A percentile compares a stretch with the other conserved stretches of the same genome.
phyloP scores from a whole-genome alignment of 2,329 filamentous ascomycete species.

The Microcera coccophila region DNA sequence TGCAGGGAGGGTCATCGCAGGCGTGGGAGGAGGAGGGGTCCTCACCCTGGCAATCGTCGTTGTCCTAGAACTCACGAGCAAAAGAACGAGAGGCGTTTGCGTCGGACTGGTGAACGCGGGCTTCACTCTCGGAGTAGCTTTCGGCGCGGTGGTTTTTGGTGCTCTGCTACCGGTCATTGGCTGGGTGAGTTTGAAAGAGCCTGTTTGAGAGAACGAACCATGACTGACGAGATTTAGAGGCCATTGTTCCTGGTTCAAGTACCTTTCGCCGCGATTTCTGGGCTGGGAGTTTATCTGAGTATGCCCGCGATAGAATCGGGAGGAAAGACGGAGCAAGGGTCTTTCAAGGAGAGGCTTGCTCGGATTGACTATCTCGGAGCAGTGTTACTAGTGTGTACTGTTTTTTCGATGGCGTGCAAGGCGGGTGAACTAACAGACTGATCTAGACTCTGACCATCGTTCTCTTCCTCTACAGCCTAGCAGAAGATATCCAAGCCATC shows the following conservation, averaged over 20 bases:
- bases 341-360: slow-evolving; percentile 52
- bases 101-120: slow-evolving; percentile 71
- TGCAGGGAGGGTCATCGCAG: slow-evolving; percentile 62
- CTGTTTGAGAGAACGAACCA: background rate
- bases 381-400: slow-evolving; percentile 52
- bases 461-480: slow-evolving; percentile 68
- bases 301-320: slow-evolving; percentile 48
- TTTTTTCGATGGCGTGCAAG: too few relatives aligned
- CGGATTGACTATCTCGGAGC: slow-evolving; percentile 74
- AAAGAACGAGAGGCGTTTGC: slow-evolving; percentile 65
- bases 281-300: slow-evolving; percentile 58
- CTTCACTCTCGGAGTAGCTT: slow-evolving; percentile 66
- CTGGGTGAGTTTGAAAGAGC: slow-evolving; percentile 54
- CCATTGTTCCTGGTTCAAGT: slow-evolving; percentile 70
- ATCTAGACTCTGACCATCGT: slow-evolving; percentile 59
- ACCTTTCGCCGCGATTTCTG: slow-evolving; percentile 59
- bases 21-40: slow-evolving; percentile 66
- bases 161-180: slow-evolving; percentile 60
- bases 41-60: slow-evolving; percentile 72
- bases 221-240: slow-evolving; percentile 45
- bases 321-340: slow-evolving; percentile 14
- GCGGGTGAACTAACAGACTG: slow-evolving; percentile 17
- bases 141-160: slow-evolving; percentile 68
- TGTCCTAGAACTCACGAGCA: slow-evolving; percentile 67
- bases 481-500: slow-evolving; percentile 55